Conservation (phyloP, 1,284 basidiomycete species). For the Tilletiaria anomala region DNA sequence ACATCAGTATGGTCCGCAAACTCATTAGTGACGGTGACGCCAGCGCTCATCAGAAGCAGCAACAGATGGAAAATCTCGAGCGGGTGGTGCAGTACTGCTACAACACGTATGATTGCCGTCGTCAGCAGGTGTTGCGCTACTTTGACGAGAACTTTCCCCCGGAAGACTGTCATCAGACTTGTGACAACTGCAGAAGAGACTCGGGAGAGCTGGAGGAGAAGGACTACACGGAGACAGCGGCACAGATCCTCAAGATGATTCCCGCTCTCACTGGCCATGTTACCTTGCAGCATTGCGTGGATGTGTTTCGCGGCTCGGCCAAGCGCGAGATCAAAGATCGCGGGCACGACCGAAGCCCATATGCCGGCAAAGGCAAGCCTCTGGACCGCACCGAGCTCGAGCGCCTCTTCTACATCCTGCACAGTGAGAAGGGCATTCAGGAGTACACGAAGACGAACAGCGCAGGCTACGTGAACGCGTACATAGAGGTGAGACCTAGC, state of each 20-base stretch:
- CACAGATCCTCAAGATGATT: conserved; percentile 46
- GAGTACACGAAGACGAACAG: conserved; percentile 35
- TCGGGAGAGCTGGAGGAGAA: conserved; percentile 6
- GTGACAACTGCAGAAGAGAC: conserved; percentile 54
- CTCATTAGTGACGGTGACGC: conserved; percentile 48
- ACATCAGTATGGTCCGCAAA: conserved; percentile 46
- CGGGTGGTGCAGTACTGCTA: conserved; percentile 60
- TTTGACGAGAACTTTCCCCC: conserved; percentile 52
- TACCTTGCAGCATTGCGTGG: conserved; percentile 44
- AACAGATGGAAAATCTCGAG: conserved; percentile 49
- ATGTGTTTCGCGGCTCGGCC: conserved; percentile 54
- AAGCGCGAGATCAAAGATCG: conserved; percentile 45
- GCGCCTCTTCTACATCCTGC: conserved; percentile 51
- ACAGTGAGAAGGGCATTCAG: conserved; percentile 42
- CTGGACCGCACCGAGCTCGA: conserved; percentile 48
- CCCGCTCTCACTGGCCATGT: conserved; percentile 42
- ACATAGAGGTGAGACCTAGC: too few species aligned
- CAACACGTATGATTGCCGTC: conserved; percentile 72
- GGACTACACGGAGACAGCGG: conserved; percentile 1
- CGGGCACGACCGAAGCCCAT: conserved; percentile 45
- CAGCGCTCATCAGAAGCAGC: conserved; percentile 47
- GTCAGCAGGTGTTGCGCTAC: conserved; percentile 64
- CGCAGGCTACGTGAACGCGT: conserved; percentile 39
- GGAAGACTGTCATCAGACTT: conserved; percentile 50
- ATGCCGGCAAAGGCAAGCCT: conserved; percentile 49